Conservation (phyloP, 768 basidiomycete genomes). For the Xerocomellus amylosporus region DNA sequence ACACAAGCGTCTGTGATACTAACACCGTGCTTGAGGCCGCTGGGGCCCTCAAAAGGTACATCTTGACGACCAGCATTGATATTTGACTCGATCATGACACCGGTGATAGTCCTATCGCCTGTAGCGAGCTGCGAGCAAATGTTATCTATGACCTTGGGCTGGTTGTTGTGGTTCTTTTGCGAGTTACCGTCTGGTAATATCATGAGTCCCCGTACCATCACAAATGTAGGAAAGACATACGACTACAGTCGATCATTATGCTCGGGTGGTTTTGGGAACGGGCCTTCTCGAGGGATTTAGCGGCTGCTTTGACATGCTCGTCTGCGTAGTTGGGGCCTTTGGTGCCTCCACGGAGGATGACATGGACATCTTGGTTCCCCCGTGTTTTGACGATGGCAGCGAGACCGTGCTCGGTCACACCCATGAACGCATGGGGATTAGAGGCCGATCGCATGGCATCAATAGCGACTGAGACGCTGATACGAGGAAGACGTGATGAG, state of each 20-base stretch:
- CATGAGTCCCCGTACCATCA: background rate
- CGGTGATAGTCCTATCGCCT: slow-evolving; percentile 73
- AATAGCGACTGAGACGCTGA: slow-evolving; percentile 80
- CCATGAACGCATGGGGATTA: slow-evolving; percentile 96
- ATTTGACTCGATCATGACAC: slow-evolving; percentile 97
- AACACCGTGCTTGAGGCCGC: slow-evolving; percentile 71
- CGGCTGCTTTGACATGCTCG: slow-evolving; percentile 67
- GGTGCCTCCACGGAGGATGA: slow-evolving; percentile 92
- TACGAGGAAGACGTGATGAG: slow-evolving; percentile 1
- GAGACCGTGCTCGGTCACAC: slow-evolving; percentile 80
- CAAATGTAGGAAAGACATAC: slow-evolving; percentile 39
- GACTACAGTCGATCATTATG: slow-evolving; percentile 87
- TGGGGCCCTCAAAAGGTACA: slow-evolving; percentile 70
- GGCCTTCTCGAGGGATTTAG: slow-evolving; percentile 62
- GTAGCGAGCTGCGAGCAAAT: slow-evolving; percentile 72
- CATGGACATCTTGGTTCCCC: slow-evolving; percentile 85
- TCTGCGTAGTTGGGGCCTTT: slow-evolving; percentile 85
- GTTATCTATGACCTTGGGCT: slow-evolving; percentile 72
- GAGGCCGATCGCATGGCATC: slow-evolving; percentile 94
- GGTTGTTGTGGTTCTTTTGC: slow-evolving; percentile 90
- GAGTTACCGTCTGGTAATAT: slow-evolving; percentile 81
- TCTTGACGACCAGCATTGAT: slow-evolving; percentile 90
- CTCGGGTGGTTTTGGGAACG: slow-evolving; percentile 51
- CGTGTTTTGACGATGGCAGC: slow-evolving; percentile 94
- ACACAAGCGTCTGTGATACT: slow-evolving; percentile 94